These are phyloP conservation scores for Talaromyces albobiverticillius DNA, from an alignment of 2,329 filamentous ascomycete genomes.

Conservation along the genomic window DNA sequence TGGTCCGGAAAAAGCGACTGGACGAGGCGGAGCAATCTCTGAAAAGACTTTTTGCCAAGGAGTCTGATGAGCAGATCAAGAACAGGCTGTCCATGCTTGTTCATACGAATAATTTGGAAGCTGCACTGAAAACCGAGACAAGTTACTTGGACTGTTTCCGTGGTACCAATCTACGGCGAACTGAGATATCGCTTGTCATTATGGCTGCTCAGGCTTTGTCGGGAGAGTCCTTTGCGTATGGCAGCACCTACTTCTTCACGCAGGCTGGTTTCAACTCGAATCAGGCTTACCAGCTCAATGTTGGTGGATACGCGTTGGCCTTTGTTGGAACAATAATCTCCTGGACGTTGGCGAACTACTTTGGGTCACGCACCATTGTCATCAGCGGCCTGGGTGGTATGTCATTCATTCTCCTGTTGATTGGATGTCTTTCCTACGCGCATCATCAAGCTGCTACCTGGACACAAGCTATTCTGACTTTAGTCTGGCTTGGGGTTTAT, in stretches of 20 bases:
- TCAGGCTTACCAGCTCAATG: neutral
- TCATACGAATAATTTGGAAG: conserved; percentile 77
- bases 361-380: conserved; percentile 29
- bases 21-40: conserved; percentile 7
- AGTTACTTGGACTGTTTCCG: conserved; percentile 81
- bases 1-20: conserved; percentile 6
- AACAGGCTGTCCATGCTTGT: conserved; percentile 91
- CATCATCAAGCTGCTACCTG: conserved; percentile 30
- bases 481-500: conserved; percentile 40
- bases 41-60: neutral
- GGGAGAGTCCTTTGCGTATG: neutral
- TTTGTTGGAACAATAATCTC: conserved; percentile 32
- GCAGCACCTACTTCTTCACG: neutral
- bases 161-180: conserved; percentile 72
- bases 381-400: conserved; percentile 30
- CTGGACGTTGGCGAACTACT: conserved; percentile 29
- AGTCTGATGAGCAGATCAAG: conserved; percentile 42
- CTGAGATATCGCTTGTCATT: conserved; percentile 66
- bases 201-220: conserved; percentile 50
- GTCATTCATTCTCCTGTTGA: conserved; percentile 30
- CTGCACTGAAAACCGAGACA: conserved; percentile 69
- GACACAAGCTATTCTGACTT: conserved; percentile 34
- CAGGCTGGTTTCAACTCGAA: neutral
- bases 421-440: conserved; percentile 42
- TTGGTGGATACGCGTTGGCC: conserved; percentile 29